phyloP scores from a whole-genome alignment of 495 filamentous ascomycete species.

The Penicillium dipodomyicola region DNA sequence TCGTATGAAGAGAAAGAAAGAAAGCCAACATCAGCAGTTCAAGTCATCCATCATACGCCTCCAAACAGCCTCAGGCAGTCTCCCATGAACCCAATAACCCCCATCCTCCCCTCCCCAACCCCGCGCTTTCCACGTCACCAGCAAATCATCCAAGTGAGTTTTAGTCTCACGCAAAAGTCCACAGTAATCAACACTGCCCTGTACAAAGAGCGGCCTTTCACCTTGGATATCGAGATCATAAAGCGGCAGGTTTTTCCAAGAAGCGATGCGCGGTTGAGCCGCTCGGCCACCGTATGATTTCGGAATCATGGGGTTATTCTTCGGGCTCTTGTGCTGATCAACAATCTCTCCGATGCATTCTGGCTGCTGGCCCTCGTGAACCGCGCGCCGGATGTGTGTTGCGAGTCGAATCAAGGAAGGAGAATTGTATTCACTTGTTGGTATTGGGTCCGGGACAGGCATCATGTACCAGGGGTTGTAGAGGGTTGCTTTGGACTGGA shows the following conservation, averaged over 20 bases:
- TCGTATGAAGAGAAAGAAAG: background rate
- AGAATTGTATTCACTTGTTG: conserved; percentile 3
- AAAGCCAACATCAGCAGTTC: conserved; percentile 2
- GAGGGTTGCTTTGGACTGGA: conserved; percentile 5
- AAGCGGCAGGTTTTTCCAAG: conserved; percentile 8
- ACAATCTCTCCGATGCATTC: conserved; percentile 10
- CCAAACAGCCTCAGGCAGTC: conserved; percentile 6
- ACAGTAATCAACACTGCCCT: conserved; percentile 13
- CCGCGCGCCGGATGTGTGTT: conserved; percentile 1
- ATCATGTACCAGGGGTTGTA: conserved; percentile 13
- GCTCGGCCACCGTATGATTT: conserved; percentile 6
- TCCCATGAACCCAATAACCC: conserved; percentile 12
- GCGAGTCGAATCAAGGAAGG: conserved; percentile 5
- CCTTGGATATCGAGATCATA: conserved; percentile 12
- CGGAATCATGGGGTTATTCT: conserved; percentile 1
- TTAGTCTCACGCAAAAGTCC: conserved; percentile 5
- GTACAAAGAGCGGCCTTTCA: conserved; percentile 9
- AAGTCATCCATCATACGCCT: conserved; percentile 7
- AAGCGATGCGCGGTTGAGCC: conserved; percentile 7
- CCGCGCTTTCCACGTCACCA: conserved; percentile 12
- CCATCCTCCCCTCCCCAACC: background rate
- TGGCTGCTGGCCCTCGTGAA: conserved; percentile 6
- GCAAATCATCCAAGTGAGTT: conserved; percentile 7
- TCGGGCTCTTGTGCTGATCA: conserved; percentile 1
- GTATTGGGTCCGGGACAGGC: conserved; percentile 8